Conservation (phyloP, 495 filamentous ascomycete genomes). For the Hypoxylon perforatum region DNA sequence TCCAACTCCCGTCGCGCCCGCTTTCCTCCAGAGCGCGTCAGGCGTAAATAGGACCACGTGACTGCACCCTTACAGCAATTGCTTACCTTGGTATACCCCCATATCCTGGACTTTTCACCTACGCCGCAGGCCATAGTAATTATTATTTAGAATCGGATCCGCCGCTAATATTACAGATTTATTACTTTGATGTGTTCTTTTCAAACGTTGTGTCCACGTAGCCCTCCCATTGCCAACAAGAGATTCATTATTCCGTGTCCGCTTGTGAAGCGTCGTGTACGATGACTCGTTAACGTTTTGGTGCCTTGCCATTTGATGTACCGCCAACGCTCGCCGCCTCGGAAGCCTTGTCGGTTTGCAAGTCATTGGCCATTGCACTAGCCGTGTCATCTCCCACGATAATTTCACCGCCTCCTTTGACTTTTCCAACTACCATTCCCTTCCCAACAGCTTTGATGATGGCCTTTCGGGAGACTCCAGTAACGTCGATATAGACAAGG, state of each 20-base stretch:
- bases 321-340: constrained; percentile 33
- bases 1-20: constrained; percentile 3
- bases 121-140: no score
- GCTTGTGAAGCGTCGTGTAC: background rate
- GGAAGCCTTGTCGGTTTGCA: constrained; percentile 12
- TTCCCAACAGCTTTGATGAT: constrained; percentile 94
- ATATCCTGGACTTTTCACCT: no score
- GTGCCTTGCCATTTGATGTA: constrained; percentile 26
- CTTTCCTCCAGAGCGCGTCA: constrained; percentile 29
- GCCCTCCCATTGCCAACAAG: no score
- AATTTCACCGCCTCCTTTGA: constrained; percentile 86
- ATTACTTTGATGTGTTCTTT: no score
- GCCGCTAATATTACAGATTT: no score
- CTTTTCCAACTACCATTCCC: constrained; percentile 96
- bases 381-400: constrained; percentile 86
- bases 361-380: constrained; percentile 35
- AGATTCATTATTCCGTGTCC: no score
- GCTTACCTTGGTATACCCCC: no score
- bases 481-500: constrained; percentile 96
- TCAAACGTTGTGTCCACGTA: no score
- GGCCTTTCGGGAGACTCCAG: constrained; percentile 87
- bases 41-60: constrained; percentile 16
- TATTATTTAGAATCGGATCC: no score
- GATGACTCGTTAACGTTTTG: constrained; percentile 26
- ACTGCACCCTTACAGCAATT: background rate